Conservation (phyloP, 805 yeast species). For the Isabelozyma rhagii region DNA sequence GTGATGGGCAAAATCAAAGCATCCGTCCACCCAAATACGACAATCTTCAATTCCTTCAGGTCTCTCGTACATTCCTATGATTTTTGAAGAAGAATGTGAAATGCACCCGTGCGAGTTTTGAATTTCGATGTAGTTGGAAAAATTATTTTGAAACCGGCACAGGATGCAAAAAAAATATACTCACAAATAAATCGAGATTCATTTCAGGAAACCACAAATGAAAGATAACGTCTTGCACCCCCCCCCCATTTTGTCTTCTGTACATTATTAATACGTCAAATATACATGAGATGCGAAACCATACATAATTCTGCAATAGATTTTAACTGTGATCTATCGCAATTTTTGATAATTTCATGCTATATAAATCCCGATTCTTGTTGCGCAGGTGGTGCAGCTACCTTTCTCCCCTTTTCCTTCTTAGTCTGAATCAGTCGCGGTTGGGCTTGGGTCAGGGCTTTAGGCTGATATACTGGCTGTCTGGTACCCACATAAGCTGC, state of each 20-base stretch:
- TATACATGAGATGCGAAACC: not conserved
- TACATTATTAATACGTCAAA: not conserved
- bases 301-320: not conserved
- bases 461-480: not conserved
- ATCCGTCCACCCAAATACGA: slow-evolving; percentile 94
- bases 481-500: slow-evolving; percentile 17
- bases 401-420: not conserved
- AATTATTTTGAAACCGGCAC: no score
- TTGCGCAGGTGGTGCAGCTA: not conserved
- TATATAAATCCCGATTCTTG: not conserved
- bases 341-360: not conserved
- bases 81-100: no score
- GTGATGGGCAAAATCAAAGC: slow-evolving; percentile 97
- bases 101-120: no score
- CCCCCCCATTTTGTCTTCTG: not conserved
- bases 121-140: no score
- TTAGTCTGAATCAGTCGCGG: no score
- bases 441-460: not conserved
- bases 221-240: not conserved
- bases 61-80: slow-evolving; percentile 26
- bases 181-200: no score
- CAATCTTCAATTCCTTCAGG: slow-evolving; percentile 42
- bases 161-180: no score
- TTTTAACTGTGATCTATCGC: not conserved
- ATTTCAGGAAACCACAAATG: no score